A percentile compares a stretch with the other conserved stretches of the same genome.
These are phyloP conservation scores for Cutaneotrichosporon daszewskae DNA, from an alignment of 1,284 basidiomycete species.

Conservation along the genomic window DNA sequence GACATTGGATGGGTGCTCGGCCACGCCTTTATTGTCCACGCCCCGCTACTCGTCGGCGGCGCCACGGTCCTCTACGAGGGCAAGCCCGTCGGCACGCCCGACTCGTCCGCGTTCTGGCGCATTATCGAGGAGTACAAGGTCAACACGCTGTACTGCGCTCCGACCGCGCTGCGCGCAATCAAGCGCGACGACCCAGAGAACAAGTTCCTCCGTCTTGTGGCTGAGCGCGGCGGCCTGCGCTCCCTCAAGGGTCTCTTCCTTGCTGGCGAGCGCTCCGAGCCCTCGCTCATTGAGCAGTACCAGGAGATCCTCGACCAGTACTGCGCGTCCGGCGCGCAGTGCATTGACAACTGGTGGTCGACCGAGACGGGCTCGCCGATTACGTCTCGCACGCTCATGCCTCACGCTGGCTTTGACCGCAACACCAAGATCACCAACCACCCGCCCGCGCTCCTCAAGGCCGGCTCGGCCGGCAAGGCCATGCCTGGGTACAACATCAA, in stretches of 20 bases:
- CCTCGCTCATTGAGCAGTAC: conserved; percentile 16
- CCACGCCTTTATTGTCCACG: conserved; percentile 92
- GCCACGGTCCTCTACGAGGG: conserved; percentile 88
- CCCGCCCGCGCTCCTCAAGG: conserved; percentile 11
- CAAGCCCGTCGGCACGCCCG: conserved; percentile 82
- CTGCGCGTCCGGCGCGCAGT: conserved; percentile 32
- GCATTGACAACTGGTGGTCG: conserved; percentile 92
- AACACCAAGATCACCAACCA: conserved; percentile 9
- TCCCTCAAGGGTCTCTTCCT: conserved; percentile 18
- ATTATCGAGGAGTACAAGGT: conserved; percentile 80
- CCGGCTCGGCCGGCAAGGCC: conserved; percentile 19
- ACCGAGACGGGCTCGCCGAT: conserved; percentile 79
- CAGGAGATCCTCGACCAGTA: conserved; percentile 19
- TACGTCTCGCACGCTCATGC: conserved; percentile 55
- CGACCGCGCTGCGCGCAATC: conserved; percentile 51
- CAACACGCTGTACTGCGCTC: conserved; percentile 85
- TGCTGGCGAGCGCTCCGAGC: conserved; percentile 21
- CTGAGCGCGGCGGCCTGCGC: conserved; percentile 12
- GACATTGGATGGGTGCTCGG: conserved; percentile 97
- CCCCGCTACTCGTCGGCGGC: conserved; percentile 73
- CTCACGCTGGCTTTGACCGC: conserved; percentile 53
- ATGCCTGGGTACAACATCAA: conserved; percentile 20
- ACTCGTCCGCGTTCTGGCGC: conserved; percentile 90
- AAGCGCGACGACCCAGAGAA: conserved; percentile 20
- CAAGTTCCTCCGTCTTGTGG: conserved; percentile 8